These are phyloP conservation scores for Hypholoma sublateritium DNA, from an alignment of 768 basidiomycete genomes.

Conservation along the genomic window DNA sequence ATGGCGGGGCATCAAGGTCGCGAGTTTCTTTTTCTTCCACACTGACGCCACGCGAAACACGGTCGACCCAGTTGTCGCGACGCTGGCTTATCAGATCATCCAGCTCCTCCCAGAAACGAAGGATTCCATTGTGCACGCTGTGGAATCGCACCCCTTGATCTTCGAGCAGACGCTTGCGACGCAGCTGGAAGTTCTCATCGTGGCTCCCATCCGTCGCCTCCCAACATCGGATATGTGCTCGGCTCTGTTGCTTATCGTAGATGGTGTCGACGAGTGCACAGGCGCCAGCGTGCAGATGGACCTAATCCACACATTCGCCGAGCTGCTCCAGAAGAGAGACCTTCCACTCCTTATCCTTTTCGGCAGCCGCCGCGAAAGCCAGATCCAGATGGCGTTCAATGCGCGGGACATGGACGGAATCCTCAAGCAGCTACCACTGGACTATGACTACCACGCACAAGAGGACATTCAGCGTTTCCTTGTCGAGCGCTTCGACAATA, in stretches of 20 bases:
- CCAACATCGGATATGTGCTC: background rate
- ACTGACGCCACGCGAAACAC: background rate
- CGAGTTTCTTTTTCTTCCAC: constrained; percentile 17
- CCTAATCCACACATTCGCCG: background rate
- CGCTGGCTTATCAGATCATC: constrained; percentile 12
- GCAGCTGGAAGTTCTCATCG: constrained; percentile 9
- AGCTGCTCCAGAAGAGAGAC: background rate
- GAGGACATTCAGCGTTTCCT: constrained; percentile 8
- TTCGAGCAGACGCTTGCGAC: constrained; percentile 10
- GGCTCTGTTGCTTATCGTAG: constrained; percentile 5
- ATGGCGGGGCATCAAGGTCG: background rate
- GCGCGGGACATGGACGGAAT: background rate
- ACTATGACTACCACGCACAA: background rate
- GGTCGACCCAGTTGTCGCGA: constrained; percentile 6
- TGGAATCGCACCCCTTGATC: constrained; percentile 10
- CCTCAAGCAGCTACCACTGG: background rate
- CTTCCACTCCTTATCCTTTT: constrained; percentile 8
- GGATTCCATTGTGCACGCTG: background rate
- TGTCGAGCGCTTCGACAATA: background rate
- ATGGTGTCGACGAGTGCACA: constrained; percentile 14
- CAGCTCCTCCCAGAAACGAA: constrained; percentile 6
- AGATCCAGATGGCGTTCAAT: constrained; percentile 3
- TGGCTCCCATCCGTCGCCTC: constrained; percentile 1
- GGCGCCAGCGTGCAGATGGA: background rate
- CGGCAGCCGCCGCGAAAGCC: constrained; percentile 5